phyloP scores from a whole-genome alignment of 768 basidiomycete genomes.

The Lentinula aciculospora region DNA sequence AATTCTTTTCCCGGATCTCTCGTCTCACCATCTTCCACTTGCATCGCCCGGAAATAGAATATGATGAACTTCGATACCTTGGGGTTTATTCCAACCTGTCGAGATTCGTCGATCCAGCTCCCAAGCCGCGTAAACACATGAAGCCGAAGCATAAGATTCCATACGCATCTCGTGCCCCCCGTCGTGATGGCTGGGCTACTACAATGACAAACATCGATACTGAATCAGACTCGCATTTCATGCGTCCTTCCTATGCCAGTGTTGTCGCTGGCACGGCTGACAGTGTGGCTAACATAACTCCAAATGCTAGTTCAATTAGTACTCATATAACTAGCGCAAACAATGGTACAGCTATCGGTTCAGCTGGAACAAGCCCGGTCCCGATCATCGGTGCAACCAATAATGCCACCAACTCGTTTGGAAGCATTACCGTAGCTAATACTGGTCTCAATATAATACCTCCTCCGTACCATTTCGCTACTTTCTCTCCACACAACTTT shows the following conservation, averaged over 20 bases:
- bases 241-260: too few relatives aligned
- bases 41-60: conserved; percentile 18
- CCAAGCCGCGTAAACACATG: too few relatives aligned
- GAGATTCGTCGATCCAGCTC: conserved; percentile 1
- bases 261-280: not conserved
- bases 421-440: not conserved
- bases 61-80: not conserved
- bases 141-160: not conserved
- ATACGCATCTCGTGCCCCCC: not conserved
- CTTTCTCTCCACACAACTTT: not conserved
- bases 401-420: too few relatives aligned
- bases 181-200: not conserved
- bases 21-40: conserved; percentile 32
- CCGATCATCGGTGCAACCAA: not conserved
- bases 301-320: too few relatives aligned
- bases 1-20: conserved; percentile 31
- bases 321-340: too few relatives aligned
- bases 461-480: not conserved
- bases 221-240: not conserved
- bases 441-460: too few relatives aligned
- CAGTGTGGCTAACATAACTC: too few relatives aligned
- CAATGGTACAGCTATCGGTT: not conserved
- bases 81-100: conserved; percentile 22
- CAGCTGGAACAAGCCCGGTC: not conserved
- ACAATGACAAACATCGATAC: not conserved